Evolutionary conservation across 805 yeast species (phyloP).

Genomic region (Saccharomycopsis olivae): DNA sequence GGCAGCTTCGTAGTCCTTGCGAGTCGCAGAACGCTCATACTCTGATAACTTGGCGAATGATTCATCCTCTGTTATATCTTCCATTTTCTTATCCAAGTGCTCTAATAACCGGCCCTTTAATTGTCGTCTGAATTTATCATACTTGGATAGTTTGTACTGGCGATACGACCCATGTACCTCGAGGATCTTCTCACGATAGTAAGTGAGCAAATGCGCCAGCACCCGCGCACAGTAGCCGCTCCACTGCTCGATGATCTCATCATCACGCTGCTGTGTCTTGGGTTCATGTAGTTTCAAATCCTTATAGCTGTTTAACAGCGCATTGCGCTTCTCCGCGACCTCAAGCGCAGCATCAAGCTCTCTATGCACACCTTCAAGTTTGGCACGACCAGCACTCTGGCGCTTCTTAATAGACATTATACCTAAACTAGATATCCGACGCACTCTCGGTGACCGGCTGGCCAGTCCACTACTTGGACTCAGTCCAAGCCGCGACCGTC

Average conservation of each 20-base stretch:
- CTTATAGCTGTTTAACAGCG: constrained; percentile 9
- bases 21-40: constrained; percentile 9
- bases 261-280: constrained; percentile 2
- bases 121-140: constrained; percentile 9
- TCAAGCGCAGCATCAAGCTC: no score
- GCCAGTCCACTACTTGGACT: no score
- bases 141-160: constrained; percentile 15
- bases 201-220: constrained; percentile 5
- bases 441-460: no score
- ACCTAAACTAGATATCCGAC: no score
- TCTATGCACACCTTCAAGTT: no score
- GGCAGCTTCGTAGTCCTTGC: constrained; percentile 10
- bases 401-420: no score
- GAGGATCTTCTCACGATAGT: constrained; percentile 10
- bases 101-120: constrained; percentile 7
- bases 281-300: constrained; percentile 6
- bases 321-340: no score
- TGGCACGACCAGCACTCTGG: no score
- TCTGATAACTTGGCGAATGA: constrained; percentile 7
- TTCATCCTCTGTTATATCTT: constrained; percentile 7
- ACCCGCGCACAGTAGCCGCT: background rate
- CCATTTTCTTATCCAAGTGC: constrained; percentile 8
- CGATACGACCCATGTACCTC: constrained; percentile 12
- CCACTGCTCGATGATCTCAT: constrained; percentile 13
- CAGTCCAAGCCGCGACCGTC: no score